Base-by-base conservation (phyloP, 2,329 filamentous ascomycete genomes). In the Xylariaceae sp. region DNA sequence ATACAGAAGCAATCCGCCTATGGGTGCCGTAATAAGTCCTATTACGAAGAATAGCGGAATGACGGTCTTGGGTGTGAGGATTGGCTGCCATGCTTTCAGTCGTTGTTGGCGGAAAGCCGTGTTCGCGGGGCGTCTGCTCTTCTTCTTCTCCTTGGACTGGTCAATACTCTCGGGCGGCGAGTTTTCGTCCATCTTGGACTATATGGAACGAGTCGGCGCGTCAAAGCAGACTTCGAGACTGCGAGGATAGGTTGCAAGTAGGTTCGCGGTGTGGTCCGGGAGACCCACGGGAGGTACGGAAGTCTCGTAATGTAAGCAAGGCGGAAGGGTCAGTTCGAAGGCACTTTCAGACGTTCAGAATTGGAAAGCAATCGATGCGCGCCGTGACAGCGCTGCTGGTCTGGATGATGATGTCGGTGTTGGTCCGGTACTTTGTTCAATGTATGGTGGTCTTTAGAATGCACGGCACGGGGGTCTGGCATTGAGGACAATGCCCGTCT, bases 71-170 rank as follows among this genome's bases (percentile, higher is more conserved):
- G 91, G 91, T 3, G 91, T 97, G 38, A 96, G 74, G 60, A 97
- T 96, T 29, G 91, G 91, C 85, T 98, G 93, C 93, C 93, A 98
- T 72, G 93, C 93, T 71, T 97, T 96, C 66, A 98, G 71, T 62
- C 93, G 83, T 68, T 98, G 93, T 64, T 98, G 93, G 57, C 93
- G 81, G 64, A 97, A 98, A 9, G 93, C 93, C 45, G 91, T 97
- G 71, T 97, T 96, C 55, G 89, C 88, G 55, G 91, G 91, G 68
- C 89, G 84, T 67, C 87, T 83, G 76, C 81, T 94, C 81, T 95
- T 95, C 67, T 85, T 79, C 74, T 90, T 93, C 69, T 93, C 73
- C 76, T 76, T 59, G 50, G 67, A 61, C 57, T 76, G 72, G 53
- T 64, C 62, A 53, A 67, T 63, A 42, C 71, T 71, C 51, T 81